phyloP scores from a whole-genome alignment of 768 basidiomycete genomes.

The Trametes gibbosa region DNA sequence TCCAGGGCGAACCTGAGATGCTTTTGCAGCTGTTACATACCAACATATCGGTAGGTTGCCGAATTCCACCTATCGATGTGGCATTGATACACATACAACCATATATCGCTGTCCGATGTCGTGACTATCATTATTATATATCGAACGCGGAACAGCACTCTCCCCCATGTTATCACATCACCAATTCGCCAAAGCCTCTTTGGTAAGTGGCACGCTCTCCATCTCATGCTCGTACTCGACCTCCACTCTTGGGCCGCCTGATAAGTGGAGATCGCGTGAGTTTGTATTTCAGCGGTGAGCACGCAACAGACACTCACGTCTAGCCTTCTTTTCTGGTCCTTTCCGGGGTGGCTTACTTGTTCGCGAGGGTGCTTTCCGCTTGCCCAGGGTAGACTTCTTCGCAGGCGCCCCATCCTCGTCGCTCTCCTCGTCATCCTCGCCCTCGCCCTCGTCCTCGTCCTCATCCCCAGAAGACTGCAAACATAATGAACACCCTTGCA shows the following conservation, averaged over 20 bases:
- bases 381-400: conserved; percentile 52
- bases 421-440: conserved; percentile 43
- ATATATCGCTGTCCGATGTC: too few species aligned
- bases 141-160: not conserved
- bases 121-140: too few species aligned
- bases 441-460: conserved; percentile 43
- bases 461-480: conserved; percentile 35
- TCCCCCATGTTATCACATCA: conserved; percentile 2
- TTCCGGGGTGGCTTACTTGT: conserved; percentile 46
- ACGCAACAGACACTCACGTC: conserved; percentile 41
- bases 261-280: too few species aligned
- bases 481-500: not conserved
- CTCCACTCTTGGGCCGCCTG: conserved; percentile 80
- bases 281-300: not conserved
- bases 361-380: conserved; percentile 56
- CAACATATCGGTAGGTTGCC: too few species aligned
- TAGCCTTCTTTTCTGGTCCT: conserved; percentile 58
- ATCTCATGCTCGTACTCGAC: conserved; percentile 96
- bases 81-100: too few species aligned
- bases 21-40: too few species aligned
- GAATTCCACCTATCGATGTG: too few species aligned
- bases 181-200: conserved; percentile 29
- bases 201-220: conserved; percentile 44
- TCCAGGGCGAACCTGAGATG: too few species aligned
- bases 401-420: conserved; percentile 33